Conservation (phyloP, 768 basidiomycete genomes). For the Hypsizygus marmoreus region DNA sequence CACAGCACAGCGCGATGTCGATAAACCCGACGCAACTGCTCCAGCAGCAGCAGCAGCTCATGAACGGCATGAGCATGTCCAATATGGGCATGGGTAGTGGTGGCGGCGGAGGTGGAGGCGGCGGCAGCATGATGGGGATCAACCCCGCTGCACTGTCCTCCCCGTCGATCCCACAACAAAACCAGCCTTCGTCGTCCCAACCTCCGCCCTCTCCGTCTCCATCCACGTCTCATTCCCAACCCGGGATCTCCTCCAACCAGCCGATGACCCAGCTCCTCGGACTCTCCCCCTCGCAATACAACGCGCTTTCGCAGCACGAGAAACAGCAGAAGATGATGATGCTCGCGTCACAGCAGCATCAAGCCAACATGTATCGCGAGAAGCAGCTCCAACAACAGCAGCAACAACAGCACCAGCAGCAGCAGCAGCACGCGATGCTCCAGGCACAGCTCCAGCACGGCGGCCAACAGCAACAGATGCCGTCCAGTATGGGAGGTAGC, state of each 20-base stretch:
- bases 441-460: too few species aligned
- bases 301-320: constrained; percentile 16
- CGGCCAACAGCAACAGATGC: too few species aligned
- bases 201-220: constrained; percentile 1
- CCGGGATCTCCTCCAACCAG: not conserved
- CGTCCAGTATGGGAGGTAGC: too few species aligned
- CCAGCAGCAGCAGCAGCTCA: constrained; percentile 13
- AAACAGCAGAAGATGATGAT: constrained; percentile 23
- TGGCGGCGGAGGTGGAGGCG: not conserved
- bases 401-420: constrained; percentile 6
- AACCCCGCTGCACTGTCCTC: constrained; percentile 19
- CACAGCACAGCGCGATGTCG: not conserved
- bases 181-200: not conserved
- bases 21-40: constrained; percentile 14
- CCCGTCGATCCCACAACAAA: not conserved
- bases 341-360: constrained; percentile 14
- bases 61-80: constrained; percentile 10
- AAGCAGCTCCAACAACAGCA: constrained; percentile 11
- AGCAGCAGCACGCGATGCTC: too few species aligned
- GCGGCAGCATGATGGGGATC: constrained; percentile 5
- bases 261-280: constrained; percentile 1
- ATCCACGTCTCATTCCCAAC: not conserved
- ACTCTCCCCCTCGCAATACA: constrained; percentile 14
- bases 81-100: too few species aligned
- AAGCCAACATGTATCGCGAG: constrained; percentile 17